phyloP scores from a whole-genome alignment of 1,139 yeast species.

The Kluyveromyces sp. region DNA sequence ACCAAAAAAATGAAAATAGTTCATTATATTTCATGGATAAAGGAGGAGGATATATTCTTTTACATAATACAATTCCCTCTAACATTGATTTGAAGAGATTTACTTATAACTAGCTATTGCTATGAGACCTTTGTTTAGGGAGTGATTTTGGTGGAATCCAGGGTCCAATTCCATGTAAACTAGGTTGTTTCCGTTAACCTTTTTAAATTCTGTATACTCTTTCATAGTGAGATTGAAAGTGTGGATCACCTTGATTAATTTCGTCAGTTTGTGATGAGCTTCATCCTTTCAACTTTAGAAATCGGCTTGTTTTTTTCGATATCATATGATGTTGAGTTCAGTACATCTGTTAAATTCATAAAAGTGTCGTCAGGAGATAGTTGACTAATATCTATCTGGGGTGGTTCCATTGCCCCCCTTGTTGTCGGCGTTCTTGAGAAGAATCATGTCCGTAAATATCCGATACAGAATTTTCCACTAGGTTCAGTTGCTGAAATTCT shows the following conservation, averaged over 20 bases:
- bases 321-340: background rate
- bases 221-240: constrained; percentile 16
- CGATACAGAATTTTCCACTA: background rate
- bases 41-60: too few relatives aligned
- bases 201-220: constrained; percentile 20
- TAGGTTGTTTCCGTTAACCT: constrained; percentile 11
- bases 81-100: background rate
- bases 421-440: too few relatives aligned
- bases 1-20: background rate
- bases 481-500: constrained; percentile 4
- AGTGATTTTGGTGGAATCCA: constrained; percentile 3
- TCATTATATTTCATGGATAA: too few relatives aligned
- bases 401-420: background rate
- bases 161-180: constrained; percentile 24
- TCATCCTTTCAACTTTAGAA: constrained; percentile 8
- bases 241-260: constrained; percentile 11
- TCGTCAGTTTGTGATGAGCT: constrained; percentile 13
- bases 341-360: background rate
- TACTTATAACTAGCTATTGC: background rate
- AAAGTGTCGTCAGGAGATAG: background rate
- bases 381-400: constrained; percentile 1
- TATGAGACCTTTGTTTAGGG: constrained; percentile 3
- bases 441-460: background rate
- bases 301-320: background rate
- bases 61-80: background rate